Evolutionary conservation across 768 basidiomycete genomes (phyloP).

Genomic region (Termitomyces sp.): DNA sequence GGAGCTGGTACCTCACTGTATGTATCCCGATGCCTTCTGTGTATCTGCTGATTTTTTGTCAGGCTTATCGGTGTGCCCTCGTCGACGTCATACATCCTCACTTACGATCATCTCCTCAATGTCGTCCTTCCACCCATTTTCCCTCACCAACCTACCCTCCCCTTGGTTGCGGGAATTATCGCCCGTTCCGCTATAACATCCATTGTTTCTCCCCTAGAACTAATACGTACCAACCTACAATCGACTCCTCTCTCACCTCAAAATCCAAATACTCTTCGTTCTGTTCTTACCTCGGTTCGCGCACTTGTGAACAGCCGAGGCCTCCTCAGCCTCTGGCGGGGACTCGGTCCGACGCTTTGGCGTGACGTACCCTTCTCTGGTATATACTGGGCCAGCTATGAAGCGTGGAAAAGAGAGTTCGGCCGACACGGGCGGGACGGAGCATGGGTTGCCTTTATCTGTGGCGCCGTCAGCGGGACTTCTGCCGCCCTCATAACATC

Average conservation of each 20-base stretch:
- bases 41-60: slow-evolving; percentile 7
- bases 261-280: slow-evolving; percentile 71
- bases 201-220: slow-evolving; percentile 81
- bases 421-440: slow-evolving; percentile 48
- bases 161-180: slow-evolving; percentile 76
- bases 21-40: slow-evolving; percentile 22
- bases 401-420: slow-evolving; percentile 67
- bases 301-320: slow-evolving; percentile 59
- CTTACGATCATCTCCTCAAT: slow-evolving; percentile 83
- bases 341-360: slow-evolving; percentile 90
- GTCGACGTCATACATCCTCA: slow-evolving; percentile 90
- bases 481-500: slow-evolving; percentile 84
- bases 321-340: slow-evolving; percentile 75
- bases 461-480: slow-evolving; percentile 86
- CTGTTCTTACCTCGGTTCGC: slow-evolving; percentile 61
- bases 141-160: slow-evolving; percentile 46
- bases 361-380: slow-evolving; percentile 97
- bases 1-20: slow-evolving; percentile 89
- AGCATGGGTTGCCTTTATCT: slow-evolving; percentile 72
- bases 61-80: slow-evolving; percentile 91
- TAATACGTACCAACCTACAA: slow-evolving; percentile 90
- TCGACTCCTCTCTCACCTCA: slow-evolving; percentile 70
- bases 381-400: slow-evolving; percentile 95
- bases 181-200: slow-evolving; percentile 79
- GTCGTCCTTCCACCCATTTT: slow-evolving; percentile 56